Evolutionary conservation across 2,329 filamentous ascomycete genomes (phyloP).

Genomic region (Trichophyton mentagrophytes): DNA sequence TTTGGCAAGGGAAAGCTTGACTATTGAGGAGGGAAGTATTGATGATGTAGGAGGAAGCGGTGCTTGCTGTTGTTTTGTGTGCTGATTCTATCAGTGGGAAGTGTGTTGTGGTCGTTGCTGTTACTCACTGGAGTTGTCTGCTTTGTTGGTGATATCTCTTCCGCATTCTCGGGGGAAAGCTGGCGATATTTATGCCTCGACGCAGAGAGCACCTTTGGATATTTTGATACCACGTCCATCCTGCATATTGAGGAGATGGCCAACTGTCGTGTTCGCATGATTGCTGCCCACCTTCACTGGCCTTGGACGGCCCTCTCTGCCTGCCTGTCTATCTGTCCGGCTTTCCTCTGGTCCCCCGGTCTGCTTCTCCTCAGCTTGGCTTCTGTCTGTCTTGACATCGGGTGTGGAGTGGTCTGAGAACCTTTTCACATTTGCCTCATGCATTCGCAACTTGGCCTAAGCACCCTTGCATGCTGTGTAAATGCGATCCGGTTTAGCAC

Average conservation of each 20-base stretch:
- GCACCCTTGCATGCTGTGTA: slow-evolving; percentile 5
- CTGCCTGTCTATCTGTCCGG: neutral
- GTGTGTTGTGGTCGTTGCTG: neutral
- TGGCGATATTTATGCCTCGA: slow-evolving; percentile 31
- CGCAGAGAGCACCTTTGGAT: slow-evolving; percentile 4
- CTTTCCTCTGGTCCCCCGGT: neutral
- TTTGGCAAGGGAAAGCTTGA: neutral
- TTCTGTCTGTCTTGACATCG: neutral
- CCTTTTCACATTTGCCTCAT: neutral
- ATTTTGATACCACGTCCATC: slow-evolving; percentile 14
- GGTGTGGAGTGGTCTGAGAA: slow-evolving; percentile 1
- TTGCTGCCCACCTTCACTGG: neutral
- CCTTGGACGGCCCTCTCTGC: neutral
- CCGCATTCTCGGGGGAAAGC: slow-evolving; percentile 18
- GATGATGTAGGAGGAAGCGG: neutral
- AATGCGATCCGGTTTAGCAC: slow-evolving; percentile 10
- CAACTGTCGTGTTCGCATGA: neutral
- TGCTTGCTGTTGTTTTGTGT: neutral
- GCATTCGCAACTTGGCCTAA: slow-evolving; percentile 3
- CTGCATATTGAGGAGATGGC: slow-evolving; percentile 2
- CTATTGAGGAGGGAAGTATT: neutral
- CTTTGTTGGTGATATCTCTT: neutral
- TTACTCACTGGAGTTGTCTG: neutral
- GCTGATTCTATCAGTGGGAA: neutral
- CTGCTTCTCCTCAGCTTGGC: slow-evolving; percentile 2